phyloP scores from a whole-genome alignment of 163 green algal genomes.

The Chloromonas sp. region DNA sequence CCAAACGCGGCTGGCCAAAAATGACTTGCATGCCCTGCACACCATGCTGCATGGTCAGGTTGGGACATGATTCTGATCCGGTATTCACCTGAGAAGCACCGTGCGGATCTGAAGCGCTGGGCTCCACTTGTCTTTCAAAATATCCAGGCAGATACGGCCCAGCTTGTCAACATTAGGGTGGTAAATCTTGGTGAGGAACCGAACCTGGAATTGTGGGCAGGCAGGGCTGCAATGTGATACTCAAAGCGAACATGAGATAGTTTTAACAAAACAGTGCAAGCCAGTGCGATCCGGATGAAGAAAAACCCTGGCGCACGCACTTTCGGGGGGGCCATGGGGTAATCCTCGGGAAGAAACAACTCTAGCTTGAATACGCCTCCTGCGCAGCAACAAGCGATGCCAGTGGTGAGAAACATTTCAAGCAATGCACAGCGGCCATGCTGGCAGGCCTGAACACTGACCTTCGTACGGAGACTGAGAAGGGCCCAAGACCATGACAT shows the following conservation, averaged over 20 bases:
- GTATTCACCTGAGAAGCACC: slow-evolving; percentile 78
- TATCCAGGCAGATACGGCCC: slow-evolving; percentile 96
- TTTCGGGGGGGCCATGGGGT: slow-evolving; percentile 98
- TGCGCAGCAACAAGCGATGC: slow-evolving; percentile 21
- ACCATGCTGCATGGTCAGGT: too few species aligned
- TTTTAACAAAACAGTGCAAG: too few species aligned
- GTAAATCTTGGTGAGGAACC: slow-evolving; percentile 98
- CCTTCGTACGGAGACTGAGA: slow-evolving; percentile 90
- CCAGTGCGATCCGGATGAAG: too few species aligned
- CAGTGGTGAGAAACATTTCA: neutral
- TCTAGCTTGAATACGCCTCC: slow-evolving; percentile 95
- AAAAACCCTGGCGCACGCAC: slow-evolving; percentile 18
- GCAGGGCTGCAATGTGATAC: too few species aligned
- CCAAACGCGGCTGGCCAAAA: neutral
- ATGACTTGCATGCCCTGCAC: neutral
- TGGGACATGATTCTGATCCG: too few species aligned
- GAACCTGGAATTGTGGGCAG: slow-evolving; percentile 56
- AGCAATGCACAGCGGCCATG: too few species aligned
- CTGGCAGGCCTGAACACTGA: slow-evolving; percentile 13
- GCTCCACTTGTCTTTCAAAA: slow-evolving; percentile 99
- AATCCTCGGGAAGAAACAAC: slow-evolving; percentile 97
- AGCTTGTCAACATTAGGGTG: slow-evolving; percentile 99
- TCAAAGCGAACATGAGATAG: too few species aligned
- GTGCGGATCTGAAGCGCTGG: slow-evolving; percentile 97
- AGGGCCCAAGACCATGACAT: slow-evolving; percentile 94